These are phyloP conservation scores for Tricholoma furcatifolium DNA, from an alignment of 768 basidiomycete genomes.

Conservation along the genomic window DNA sequence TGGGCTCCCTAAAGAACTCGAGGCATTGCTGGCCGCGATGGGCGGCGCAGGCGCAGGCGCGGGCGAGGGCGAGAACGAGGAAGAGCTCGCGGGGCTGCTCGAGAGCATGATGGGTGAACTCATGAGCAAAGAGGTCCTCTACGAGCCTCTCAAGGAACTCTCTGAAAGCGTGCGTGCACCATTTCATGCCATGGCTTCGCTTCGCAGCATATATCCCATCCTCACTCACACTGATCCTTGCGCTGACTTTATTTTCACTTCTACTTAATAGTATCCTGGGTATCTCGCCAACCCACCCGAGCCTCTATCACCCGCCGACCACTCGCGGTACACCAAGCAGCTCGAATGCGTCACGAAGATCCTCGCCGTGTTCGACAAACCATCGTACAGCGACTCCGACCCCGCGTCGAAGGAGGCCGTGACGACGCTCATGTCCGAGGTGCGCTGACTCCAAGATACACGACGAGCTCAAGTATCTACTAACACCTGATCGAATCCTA, in stretches of 20 bases:
- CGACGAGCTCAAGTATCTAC: too few relatives aligned
- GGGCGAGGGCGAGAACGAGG: constrained; percentile 38
- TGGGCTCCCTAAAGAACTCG: constrained; percentile 37
- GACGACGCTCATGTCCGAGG: constrained; percentile 69
- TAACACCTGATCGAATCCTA: constrained; percentile 33
- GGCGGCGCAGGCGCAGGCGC: constrained; percentile 29
- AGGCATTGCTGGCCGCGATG: constrained; percentile 52
- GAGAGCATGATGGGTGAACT: constrained; percentile 82
- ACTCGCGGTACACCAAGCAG: constrained; percentile 64
- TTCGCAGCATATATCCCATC: not conserved
- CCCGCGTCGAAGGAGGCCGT: constrained; percentile 44
- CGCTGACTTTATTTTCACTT: not conserved
- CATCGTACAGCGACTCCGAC: constrained; percentile 57
- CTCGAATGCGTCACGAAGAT: constrained; percentile 54
- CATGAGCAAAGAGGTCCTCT: constrained; percentile 80
- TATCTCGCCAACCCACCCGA: constrained; percentile 62
- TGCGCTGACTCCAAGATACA: not conserved
- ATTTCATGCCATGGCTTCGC: too few relatives aligned
- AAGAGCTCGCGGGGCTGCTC: constrained; percentile 63
- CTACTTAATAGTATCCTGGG: constrained; percentile 70
- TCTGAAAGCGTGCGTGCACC: constrained; percentile 62
- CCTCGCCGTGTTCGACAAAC: constrained; percentile 63
- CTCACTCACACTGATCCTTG: not conserved
- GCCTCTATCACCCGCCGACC: constrained; percentile 57
- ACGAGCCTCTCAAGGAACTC: constrained; percentile 84